These are phyloP conservation scores for Leersia perrieri DNA, from an alignment of 176 grass and related monocot species.

Conservation along the genomic window DNA sequence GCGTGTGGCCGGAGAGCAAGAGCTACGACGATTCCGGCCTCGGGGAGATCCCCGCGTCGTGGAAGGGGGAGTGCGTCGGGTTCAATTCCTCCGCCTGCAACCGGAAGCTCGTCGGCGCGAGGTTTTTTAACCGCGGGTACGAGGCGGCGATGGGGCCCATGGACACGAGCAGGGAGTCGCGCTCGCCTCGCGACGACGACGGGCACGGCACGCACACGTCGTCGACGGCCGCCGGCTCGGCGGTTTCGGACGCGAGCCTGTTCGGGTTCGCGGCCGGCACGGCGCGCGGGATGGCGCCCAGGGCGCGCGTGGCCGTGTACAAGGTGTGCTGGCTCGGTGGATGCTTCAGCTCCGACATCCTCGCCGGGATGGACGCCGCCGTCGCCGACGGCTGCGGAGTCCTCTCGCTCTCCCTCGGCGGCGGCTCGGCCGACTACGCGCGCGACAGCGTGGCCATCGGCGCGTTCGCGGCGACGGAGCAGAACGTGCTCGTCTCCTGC, in stretches of 20 bases:
- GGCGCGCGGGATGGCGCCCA: conserved; percentile 78
- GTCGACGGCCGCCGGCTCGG: conserved; percentile 54
- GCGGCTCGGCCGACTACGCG: conserved; percentile 62
- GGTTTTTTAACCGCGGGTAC: conserved; percentile 71
- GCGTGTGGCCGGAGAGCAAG: conserved; percentile 80
- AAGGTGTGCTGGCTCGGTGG: conserved; percentile 96
- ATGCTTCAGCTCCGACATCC: conserved; percentile 93
- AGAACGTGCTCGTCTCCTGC: conserved; percentile 77
- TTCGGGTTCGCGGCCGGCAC: conserved; percentile 77
- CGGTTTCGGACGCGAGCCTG: conserved; percentile 50
- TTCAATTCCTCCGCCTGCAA: conserved; percentile 73
- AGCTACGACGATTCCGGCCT: conserved; percentile 77
- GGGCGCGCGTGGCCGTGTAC: conserved; percentile 67
- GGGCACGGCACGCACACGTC: conserved; percentile 91
- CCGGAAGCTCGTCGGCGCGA: conserved; percentile 76
- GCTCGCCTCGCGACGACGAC: conserved; percentile 72
- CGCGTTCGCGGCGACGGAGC: conserved; percentile 76
- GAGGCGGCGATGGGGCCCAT: conserved; percentile 82
- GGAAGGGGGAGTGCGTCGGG: conserved; percentile 68
- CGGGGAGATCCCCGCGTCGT: conserved; percentile 45
- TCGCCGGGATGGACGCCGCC: conserved; percentile 77
- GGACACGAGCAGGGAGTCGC: conserved; percentile 55
- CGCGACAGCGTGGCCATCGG: conserved; percentile 87
- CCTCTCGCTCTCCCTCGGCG: conserved; percentile 85
- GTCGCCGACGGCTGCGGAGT: conserved; percentile 79